Base-by-base conservation (phyloP, 257 asterid species). In the Agastache rugosa region DNA sequence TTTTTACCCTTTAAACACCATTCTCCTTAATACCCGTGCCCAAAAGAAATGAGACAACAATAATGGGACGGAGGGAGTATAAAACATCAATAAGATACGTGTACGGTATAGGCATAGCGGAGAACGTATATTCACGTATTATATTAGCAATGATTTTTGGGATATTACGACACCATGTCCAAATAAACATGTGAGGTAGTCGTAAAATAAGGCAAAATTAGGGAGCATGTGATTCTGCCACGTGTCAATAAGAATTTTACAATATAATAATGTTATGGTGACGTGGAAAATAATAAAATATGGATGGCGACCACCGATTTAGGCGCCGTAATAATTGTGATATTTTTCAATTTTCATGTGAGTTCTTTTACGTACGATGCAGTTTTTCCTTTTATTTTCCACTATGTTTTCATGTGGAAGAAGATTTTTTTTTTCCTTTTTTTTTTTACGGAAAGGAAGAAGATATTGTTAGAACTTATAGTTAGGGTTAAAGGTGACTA, bases 181-280 rank as follows among this genome's bases (percentile, higher is more conserved):
- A 64, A 31, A 10, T 31, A 69, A 71, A 70, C 83, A 80, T 75
- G 87, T 76, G 87, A 68, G 83, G 48, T 75, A 63, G 72, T 67
- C 77, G 45, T 58, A 77, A 65, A 63, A 50, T 56, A 23, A 20
- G 69, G 76, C 41, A 17, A 73, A 61, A 16, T 10, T 1, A 20
- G n/a, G 77, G 41, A 72, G 58, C 70, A 58, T 53, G 62, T 42
- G 64, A 72, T 29, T 3, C 4, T 20, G 73, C 67, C 83, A 71
- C 77, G 81, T 66, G 77, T 44, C 56, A 23, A 20, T 59, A 23
- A 4, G 45, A 45, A 4, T 69, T 48, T 61, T 22, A 22, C 35
- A 31, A 20, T 2, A 16, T 63, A 41, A 16, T 63, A 41, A 62
- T 3, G 16, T 68, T 68, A 69, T 10, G 68, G 62, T 75, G 85